Evolutionary conservation across 1,284 basidiomycete genomes (phyloP).

Genomic region (Laetiporus sulphureus): DNA sequence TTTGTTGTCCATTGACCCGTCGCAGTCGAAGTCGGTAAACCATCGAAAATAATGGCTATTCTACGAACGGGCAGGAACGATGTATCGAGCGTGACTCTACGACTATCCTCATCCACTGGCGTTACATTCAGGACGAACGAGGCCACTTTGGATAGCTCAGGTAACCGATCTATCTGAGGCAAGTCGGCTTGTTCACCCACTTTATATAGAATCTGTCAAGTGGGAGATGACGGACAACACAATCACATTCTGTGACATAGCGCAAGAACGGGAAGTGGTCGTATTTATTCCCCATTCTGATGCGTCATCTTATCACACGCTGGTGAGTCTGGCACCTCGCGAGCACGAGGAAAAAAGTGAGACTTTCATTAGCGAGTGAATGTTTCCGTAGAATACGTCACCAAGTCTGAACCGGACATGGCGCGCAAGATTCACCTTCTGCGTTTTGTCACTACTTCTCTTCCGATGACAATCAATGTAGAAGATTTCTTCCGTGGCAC

Average conservation of each 20-base stretch:
- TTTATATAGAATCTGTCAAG: slow-evolving; percentile 8
- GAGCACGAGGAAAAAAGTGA: no score
- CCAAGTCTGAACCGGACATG: slow-evolving; percentile 43
- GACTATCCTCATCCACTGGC: slow-evolving; percentile 43
- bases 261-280: slow-evolving; percentile 36
- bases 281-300: slow-evolving; percentile 59
- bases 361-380: slow-evolving; percentile 49
- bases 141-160: slow-evolving; percentile 35
- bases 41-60: slow-evolving; percentile 45
- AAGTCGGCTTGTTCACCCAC: not conserved
- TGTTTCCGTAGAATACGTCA: slow-evolving; percentile 56
- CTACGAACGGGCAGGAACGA: slow-evolving; percentile 64
- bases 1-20: not conserved
- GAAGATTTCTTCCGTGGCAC: slow-evolving; percentile 82
- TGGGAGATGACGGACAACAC: slow-evolving; percentile 34
- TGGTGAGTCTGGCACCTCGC: slow-evolving; percentile 48
- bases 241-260: slow-evolving; percentile 42
- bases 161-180: slow-evolving; percentile 8
- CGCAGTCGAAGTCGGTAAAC: slow-evolving; percentile 62
- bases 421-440: slow-evolving; percentile 44
- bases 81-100: slow-evolving; percentile 44
- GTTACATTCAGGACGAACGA: slow-evolving; percentile 44
- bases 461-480: slow-evolving; percentile 80
- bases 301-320: slow-evolving; percentile 43
- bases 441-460: slow-evolving; percentile 49